Percentiles rank a stretch among this genome's conserved stretches.
phyloP scores from a whole-genome alignment of 352 stramenopile genomes.

The Plasmopara muralis region DNA sequence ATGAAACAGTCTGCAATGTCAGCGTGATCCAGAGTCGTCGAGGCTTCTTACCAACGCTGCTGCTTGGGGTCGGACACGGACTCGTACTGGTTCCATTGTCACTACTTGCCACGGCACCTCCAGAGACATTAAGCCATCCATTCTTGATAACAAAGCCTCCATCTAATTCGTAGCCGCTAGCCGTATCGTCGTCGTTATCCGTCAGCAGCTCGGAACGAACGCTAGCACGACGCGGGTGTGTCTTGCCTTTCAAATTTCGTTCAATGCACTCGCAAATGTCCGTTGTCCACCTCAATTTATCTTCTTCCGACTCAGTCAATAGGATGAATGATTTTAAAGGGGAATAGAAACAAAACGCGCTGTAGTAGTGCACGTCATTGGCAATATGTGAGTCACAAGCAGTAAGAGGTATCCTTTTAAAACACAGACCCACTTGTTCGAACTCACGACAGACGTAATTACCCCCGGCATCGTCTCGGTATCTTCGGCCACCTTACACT shows the following conservation, averaged over 20 bases:
- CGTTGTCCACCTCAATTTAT: constrained; percentile 54
- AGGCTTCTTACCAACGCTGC: constrained; percentile 23
- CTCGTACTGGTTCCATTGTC: constrained; percentile 4
- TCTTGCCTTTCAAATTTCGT: constrained; percentile 44
- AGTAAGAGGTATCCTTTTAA: background rate
- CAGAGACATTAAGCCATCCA: constrained; percentile 72
- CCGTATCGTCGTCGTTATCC: constrained; percentile 61
- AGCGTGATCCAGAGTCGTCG: constrained; percentile 75
- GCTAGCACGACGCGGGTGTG: constrained; percentile 42
- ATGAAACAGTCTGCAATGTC: constrained; percentile 61
- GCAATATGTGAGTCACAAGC: background rate
- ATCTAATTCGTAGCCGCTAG: constrained; percentile 58
- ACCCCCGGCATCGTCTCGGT: constrained; percentile 62
- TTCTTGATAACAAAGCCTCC: constrained; percentile 81
- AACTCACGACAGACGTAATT: constrained; percentile 57
- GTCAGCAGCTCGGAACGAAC: constrained; percentile 52
- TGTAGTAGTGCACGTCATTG: constrained; percentile 16
- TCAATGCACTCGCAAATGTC: constrained; percentile 63
- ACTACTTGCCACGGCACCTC: constrained; percentile 20
- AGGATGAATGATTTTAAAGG: constrained; percentile 84
- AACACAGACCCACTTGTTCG: constrained; percentile 44
- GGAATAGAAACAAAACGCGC: constrained; percentile 82
- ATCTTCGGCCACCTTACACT: constrained; percentile 69
- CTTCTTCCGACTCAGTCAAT: constrained; percentile 53
- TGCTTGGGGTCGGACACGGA: constrained; percentile 12